Evolutionary conservation across 1,284 basidiomycete species (phyloP).

Genomic region (Paramarasmius palmivorus): DNA sequence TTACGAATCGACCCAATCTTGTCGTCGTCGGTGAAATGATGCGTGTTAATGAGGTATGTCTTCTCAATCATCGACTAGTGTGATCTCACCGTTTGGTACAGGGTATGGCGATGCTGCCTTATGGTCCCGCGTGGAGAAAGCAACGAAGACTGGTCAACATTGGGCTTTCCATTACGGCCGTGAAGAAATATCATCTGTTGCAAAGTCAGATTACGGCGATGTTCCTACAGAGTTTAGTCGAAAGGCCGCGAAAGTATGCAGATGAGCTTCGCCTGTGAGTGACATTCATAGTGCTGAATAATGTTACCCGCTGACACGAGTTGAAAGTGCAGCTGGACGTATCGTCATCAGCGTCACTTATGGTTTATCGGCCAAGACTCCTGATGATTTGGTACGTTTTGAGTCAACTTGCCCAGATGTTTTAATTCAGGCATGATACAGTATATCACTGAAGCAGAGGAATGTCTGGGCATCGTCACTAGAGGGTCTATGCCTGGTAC

Average conservation of each 20-base stretch:
- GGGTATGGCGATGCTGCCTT: not conserved
- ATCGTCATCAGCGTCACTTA: conserved; percentile 4
- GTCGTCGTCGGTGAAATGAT: conserved; percentile 23
- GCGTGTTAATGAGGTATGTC: not conserved
- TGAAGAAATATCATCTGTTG: not conserved
- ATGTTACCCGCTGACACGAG: too few species aligned
- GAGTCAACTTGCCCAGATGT: too few species aligned
- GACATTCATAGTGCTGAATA: too few species aligned
- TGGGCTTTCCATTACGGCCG: conserved; percentile 1
- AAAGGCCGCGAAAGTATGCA: conserved; percentile 1
- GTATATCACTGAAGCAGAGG: conserved; percentile 5
- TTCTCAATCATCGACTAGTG: too few species aligned
- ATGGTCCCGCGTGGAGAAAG: conserved; percentile 1
- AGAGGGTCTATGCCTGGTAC: conserved; percentile 6
- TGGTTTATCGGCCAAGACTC: not conserved
- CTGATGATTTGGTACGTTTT: not conserved
- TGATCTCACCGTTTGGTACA: not conserved
- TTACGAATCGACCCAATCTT: conserved; percentile 25
- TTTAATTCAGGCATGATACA: not conserved
- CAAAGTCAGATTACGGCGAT: not conserved
- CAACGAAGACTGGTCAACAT: not conserved
- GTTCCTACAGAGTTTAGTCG: not conserved
- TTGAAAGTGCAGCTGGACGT: not conserved
- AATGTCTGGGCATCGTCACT: not conserved
- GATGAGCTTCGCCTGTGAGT: not conserved